phyloP scores from a whole-genome alignment of 768 basidiomycete species.

The Boletus eberwhitei region DNA sequence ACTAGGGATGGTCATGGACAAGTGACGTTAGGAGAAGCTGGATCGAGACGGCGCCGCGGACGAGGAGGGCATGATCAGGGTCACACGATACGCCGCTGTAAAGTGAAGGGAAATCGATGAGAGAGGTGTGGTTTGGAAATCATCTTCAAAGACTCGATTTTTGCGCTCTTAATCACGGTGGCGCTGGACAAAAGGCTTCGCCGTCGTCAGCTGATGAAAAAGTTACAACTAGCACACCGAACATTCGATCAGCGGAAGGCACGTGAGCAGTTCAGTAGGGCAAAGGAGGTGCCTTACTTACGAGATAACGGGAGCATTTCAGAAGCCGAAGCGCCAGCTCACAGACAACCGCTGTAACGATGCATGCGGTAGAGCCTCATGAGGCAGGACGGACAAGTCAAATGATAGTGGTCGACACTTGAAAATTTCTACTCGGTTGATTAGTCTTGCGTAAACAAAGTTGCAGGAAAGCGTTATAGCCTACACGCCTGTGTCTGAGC shows the following conservation, averaged over 20 bases:
- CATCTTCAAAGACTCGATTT: not conserved
- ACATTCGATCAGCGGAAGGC: not conserved
- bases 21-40: not conserved
- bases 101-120: not conserved
- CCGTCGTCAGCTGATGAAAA: not conserved
- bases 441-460: no score
- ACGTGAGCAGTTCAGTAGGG: not conserved
- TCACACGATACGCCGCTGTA: not conserved
- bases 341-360: no score
- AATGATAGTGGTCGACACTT: no score
- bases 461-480: no score
- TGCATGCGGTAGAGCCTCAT: not conserved
- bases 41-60: slow-evolving; percentile 7
- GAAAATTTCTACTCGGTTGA: no score
- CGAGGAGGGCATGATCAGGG: not conserved
- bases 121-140: not conserved
- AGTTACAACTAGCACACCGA: not conserved
- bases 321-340: no score
- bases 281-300: not conserved
- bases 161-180: not conserved
- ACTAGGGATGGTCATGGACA: not conserved
- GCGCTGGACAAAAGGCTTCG: not conserved
- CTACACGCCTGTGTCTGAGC: no score
- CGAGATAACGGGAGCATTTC: not conserved
- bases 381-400: no score